Conservation (phyloP, 2,329 filamentous ascomycete species). For the Biscogniauxia mediterranea region DNA sequence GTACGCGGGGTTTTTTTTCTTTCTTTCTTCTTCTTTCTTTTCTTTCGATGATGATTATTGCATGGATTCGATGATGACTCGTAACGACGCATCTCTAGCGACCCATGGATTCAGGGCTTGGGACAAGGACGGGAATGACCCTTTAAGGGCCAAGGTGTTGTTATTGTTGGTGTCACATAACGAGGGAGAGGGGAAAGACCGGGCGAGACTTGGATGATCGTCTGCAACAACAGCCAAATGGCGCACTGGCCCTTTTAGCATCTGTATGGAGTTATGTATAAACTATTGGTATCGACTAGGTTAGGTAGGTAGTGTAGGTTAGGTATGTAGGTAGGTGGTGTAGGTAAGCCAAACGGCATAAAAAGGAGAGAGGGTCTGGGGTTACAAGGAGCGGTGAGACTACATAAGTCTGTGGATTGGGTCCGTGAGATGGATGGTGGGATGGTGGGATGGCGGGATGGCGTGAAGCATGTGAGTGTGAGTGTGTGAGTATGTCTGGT, state of each 20-base stretch:
- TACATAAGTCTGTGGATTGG: slow-evolving; percentile 7
- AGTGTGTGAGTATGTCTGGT: background rate
- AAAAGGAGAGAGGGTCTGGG: background rate
- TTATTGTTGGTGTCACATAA: slow-evolving; percentile 18
- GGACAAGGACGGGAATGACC: slow-evolving; percentile 17
- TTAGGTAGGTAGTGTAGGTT: background rate
- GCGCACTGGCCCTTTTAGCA: slow-evolving; percentile 12
- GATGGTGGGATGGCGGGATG: background rate
- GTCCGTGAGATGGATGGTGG: background rate
- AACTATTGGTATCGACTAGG: background rate
- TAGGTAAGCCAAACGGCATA: background rate
- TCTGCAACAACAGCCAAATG: slow-evolving; percentile 19
- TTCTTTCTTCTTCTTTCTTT: no score
- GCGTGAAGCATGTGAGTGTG: background rate
- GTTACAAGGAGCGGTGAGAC: slow-evolving; percentile 15
- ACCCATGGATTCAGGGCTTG: slow-evolving; percentile 23
- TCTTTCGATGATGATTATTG: background rate
- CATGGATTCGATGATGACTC: background rate
- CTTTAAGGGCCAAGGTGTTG: slow-evolving; percentile 14
- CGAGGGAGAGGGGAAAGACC: slow-evolving; percentile 24
- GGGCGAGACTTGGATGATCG: slow-evolving; percentile 29
- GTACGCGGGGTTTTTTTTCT: no score
- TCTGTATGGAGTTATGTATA: background rate
- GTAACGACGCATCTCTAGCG: background rate
- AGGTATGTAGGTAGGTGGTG: no score